These are phyloP conservation scores for Tetraselmis striata DNA, from an alignment of 139 green algal genomes.

Conservation along the genomic window DNA sequence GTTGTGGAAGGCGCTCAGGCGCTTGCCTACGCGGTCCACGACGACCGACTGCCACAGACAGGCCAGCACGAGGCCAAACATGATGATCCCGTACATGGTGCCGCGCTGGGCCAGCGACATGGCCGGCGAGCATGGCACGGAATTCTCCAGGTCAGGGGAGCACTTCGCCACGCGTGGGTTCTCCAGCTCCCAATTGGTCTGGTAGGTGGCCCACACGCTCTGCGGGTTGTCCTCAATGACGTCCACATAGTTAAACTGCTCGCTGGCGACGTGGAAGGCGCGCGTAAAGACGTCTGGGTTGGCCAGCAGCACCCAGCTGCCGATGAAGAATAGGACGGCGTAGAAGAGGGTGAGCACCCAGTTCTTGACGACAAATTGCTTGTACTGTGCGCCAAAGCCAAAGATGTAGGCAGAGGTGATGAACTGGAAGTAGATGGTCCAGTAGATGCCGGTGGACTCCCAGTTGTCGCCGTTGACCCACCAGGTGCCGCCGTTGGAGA, in stretches of 20 bases:
- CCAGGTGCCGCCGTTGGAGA: slow-evolving; percentile 2
- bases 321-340: background rate
- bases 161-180: background rate
- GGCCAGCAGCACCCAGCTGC: background rate
- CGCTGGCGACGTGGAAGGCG: background rate
- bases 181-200: background rate
- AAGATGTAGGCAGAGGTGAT: background rate
- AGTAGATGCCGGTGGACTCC: slow-evolving; percentile 15
- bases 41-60: background rate
- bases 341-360: background rate
- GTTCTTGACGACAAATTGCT: background rate
- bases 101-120: background rate
- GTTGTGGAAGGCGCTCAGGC: background rate
- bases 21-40: background rate
- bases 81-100: background rate
- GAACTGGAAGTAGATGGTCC: slow-evolving; percentile 4
- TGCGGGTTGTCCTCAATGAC: background rate
- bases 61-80: background rate
- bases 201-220: background rate
- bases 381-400: background rate
- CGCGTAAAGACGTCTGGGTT: background rate
- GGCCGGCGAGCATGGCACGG: background rate
- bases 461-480: slow-evolving; percentile 19
- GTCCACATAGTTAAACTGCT: background rate
- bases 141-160: background rate